Evolutionary conservation across 1,284 basidiomycete species (phyloP), one percentile per base, ranked within the genome.

Genomic region (Apiotrichum domesticum): DNA sequence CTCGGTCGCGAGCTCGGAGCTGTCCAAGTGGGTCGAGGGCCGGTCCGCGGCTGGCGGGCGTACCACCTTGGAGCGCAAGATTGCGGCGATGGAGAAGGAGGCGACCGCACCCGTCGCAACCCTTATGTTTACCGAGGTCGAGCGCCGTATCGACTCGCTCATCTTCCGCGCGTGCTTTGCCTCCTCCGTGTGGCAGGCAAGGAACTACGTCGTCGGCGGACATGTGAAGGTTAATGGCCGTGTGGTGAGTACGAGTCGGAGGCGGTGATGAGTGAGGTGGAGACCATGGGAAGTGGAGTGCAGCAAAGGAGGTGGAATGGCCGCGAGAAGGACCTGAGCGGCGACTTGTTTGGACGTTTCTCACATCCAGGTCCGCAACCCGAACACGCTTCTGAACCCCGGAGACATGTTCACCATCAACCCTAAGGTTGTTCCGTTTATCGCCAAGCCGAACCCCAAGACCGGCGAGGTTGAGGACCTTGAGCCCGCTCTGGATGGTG

Each of bases 361-460:
- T 32, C 10, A 45, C 43, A 1, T 21, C n/a, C 63, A 96, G 90
- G 85, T 91, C 67, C 81, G 80, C 58, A 86, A 95, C 67, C 84
- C 93, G 33, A 95, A 94, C 70, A 87, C 86, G n/a, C 85, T 91
- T 55, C 80, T 98, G 32, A 87, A 91, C 46, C 94, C 94, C 1
- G 94, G 95, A 29, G 96, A 99, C 75, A 85, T 98, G 82, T 83
- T 98, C 57, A 85, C 90, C 13, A 88, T 98, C 40, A 83, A 95
- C 63, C 92, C 94, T 0, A 72, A 76, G 11, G 85, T 86, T 6
- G 89, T 98, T 41, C 82, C 85, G 10, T 88, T 96, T 79, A 78
- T 94, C 54, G 15, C 35, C 35, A 49, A 49, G 37, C 39, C 41
- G 7, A 21, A 29, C 6, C 44, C 21, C 11, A 4, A 41, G 39